Conservation (phyloP, 805 yeast genomes). For the Yarrowia sp. region DNA sequence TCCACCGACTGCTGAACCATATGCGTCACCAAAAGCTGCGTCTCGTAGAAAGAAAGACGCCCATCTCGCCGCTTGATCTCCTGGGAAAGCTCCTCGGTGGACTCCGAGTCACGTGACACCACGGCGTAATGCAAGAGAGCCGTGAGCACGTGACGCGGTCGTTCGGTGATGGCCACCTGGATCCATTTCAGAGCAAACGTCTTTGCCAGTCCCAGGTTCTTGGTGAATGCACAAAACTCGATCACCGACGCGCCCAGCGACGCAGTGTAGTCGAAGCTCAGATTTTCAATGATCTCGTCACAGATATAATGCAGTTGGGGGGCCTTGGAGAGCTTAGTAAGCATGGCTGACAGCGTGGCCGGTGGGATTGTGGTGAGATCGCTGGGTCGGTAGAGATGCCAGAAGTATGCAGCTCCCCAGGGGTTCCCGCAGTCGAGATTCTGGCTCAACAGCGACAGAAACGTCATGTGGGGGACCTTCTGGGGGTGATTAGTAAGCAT, state of each 20-base stretch:
- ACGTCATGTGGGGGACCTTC: neutral
- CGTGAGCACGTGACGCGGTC: slow-evolving; percentile 29
- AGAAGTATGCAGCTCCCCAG: slow-evolving; percentile 24
- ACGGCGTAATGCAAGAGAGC: slow-evolving; percentile 24
- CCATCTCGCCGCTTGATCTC: slow-evolving; percentile 37
- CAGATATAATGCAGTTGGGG: slow-evolving; percentile 27
- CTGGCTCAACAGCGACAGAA: neutral
- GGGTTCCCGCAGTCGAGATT: slow-evolving; percentile 25
- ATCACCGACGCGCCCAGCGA: slow-evolving; percentile 17
- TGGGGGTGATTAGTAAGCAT: neutral
- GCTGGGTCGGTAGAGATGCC: neutral
- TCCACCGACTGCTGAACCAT: slow-evolving; percentile 8
- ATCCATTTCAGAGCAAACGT: neutral
- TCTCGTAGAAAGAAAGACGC: slow-evolving; percentile 6
- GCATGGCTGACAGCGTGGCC: neutral
- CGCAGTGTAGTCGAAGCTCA: slow-evolving; percentile 4
- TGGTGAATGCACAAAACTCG: slow-evolving; percentile 1
- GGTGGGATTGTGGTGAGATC: neutral
- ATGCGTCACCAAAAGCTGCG: slow-evolving; percentile 29
- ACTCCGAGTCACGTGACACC: slow-evolving; percentile 15
- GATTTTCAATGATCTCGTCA: neutral
- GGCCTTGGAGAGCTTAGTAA: neutral
- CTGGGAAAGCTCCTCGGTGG: slow-evolving; percentile 2
- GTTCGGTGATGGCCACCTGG: neutral
- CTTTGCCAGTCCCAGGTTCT: neutral